A percentile compares a stretch with the other conserved stretches of the same genome.
Conservation (phyloP, 495 filamentous ascomycete genomes). For the Penicillium psychrofluorescens region DNA sequence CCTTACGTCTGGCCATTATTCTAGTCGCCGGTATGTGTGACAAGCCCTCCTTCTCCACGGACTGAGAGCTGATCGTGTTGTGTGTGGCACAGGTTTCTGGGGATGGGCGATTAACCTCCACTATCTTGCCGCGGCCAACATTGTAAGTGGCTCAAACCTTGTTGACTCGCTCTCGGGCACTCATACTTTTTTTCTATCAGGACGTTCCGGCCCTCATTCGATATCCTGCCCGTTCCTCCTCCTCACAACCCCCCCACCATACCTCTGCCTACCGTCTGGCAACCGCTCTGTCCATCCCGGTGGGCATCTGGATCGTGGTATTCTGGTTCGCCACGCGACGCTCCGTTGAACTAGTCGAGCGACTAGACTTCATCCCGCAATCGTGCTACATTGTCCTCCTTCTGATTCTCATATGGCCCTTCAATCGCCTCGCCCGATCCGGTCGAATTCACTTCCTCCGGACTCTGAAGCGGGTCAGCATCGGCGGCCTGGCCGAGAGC, state of each 20-base stretch:
- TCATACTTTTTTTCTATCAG: slow-evolving; percentile 22
- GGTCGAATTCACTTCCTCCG: slow-evolving; percentile 71
- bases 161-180: not conserved
- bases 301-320: slow-evolving; percentile 59
- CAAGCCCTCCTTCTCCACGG: not conserved
- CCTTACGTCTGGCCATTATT: slow-evolving; percentile 72
- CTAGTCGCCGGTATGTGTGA: slow-evolving; percentile 61
- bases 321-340: slow-evolving; percentile 81
- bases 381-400: slow-evolving; percentile 65
- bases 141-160: slow-evolving; percentile 42
- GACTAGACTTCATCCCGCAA: slow-evolving; percentile 76
- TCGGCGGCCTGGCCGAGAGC: slow-evolving; percentile 73
- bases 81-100: slow-evolving; percentile 62
- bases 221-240: slow-evolving; percentile 61
- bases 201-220: slow-evolving; percentile 74
- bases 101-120: slow-evolving; percentile 86
- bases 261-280: slow-evolving; percentile 78
- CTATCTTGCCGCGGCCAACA: slow-evolving; percentile 62
- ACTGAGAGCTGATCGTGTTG: not conserved
- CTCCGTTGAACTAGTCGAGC: slow-evolving; percentile 55
- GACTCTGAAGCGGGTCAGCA: slow-evolving; percentile 61
- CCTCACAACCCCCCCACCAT: slow-evolving; percentile 64
- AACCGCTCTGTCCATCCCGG: slow-evolving; percentile 60
- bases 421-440: slow-evolving; percentile 58
- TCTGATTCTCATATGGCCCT: slow-evolving; percentile 62